These are phyloP conservation scores for Ceratocystis variospora DNA, from an alignment of 2,329 filamentous ascomycete species.

Conservation along the genomic window DNA sequence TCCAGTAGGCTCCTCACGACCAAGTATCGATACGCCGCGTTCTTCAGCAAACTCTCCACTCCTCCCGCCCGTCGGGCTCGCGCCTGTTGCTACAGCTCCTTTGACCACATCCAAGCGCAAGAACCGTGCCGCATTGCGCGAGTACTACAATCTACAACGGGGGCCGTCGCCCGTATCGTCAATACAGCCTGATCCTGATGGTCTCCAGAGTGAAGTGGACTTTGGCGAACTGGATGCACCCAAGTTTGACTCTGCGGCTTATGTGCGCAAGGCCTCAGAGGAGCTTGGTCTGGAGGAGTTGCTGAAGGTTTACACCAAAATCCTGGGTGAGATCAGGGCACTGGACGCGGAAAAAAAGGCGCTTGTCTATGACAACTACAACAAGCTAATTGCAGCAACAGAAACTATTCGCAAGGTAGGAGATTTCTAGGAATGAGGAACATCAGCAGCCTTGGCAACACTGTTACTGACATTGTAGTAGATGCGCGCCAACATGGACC, in stretches of 20 bases:
- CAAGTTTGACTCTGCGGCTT: constrained; percentile 59
- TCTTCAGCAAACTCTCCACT: constrained; percentile 44
- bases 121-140: constrained; percentile 76
- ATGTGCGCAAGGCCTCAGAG: constrained; percentile 48
- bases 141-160: constrained; percentile 71
- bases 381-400: constrained; percentile 88
- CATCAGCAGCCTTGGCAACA: background rate
- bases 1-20: constrained; percentile 61
- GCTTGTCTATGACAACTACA: constrained; percentile 96
- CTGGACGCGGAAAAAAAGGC: constrained; percentile 95
- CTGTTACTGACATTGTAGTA: constrained; percentile 23
- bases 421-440: constrained; percentile 8
- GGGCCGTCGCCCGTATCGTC: constrained; percentile 22
- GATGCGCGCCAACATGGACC: constrained; percentile 74
- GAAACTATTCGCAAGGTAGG: constrained; percentile 74
- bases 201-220: constrained; percentile 42
- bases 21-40: constrained; percentile 53
- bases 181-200: constrained; percentile 16
- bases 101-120: constrained; percentile 35
- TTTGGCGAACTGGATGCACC: constrained; percentile 58
- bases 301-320: constrained; percentile 53
- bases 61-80: constrained; percentile 23
- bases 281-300: constrained; percentile 53
- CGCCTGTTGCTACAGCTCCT: constrained; percentile 15
- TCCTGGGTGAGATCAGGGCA: constrained; percentile 70